These are phyloP conservation scores for Circinella minor DNA, from an alignment of 371 early-diverging fungal species.

Conservation along the genomic window DNA sequence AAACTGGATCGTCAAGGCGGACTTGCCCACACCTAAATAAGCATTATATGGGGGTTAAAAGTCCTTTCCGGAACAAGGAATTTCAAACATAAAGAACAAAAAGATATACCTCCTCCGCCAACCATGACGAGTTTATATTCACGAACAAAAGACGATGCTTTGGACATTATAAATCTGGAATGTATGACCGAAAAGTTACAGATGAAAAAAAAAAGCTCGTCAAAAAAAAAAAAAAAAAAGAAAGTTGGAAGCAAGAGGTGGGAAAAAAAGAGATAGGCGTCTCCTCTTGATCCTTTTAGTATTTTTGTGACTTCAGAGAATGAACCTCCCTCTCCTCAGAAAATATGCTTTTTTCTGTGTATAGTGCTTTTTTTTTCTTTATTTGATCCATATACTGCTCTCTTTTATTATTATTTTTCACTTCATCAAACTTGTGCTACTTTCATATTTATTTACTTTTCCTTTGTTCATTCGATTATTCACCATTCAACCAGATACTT, in stretches of 20 bases:
- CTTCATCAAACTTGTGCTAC: constrained; percentile 11
- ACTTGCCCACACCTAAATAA: constrained; percentile 73
- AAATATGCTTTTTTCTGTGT: not conserved
- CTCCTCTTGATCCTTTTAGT: constrained; percentile 3
- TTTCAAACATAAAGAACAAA: constrained; percentile 2
- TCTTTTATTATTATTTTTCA: not conserved
- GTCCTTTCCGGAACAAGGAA: too few relatives aligned
- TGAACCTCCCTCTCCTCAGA: too few relatives aligned
- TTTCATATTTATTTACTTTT: not conserved
- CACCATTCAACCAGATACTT: not conserved
- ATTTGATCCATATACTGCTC: not conserved
- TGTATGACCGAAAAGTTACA: not conserved
- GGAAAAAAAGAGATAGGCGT: not conserved
- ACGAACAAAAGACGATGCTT: constrained; percentile 61
- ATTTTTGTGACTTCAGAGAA: constrained; percentile 4
- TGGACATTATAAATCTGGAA: constrained; percentile 33
- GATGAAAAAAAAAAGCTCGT: not conserved
- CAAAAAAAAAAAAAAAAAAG: not conserved
- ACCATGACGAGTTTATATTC: constrained; percentile 86
- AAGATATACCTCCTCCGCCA: constrained; percentile 77
- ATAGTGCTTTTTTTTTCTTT: not conserved
- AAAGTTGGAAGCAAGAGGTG: not conserved
- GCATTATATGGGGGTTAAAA: not conserved
- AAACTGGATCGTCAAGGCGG: constrained; percentile 90
- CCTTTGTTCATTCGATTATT: not conserved